phyloP scores from a whole-genome alignment of 2,329 filamentous ascomycete genomes.

The Cladosporium sp. region DNA sequence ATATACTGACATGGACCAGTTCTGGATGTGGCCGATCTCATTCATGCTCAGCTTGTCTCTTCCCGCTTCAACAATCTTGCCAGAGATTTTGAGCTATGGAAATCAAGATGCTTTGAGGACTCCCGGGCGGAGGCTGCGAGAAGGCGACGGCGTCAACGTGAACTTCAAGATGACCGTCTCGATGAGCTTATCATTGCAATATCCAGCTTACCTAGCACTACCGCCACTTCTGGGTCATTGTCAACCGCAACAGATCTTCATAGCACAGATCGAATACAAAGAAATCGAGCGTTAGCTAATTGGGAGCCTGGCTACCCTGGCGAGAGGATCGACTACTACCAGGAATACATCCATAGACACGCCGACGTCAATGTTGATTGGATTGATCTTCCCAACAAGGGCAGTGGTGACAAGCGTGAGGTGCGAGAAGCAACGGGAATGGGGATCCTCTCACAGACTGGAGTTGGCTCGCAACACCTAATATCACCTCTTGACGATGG shows the following conservation, averaged over 20 bases:
- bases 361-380: constrained; percentile 71
- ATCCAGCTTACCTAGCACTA: constrained; percentile 19
- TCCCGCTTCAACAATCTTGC: constrained; percentile 61
- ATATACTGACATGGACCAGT: constrained; percentile 39
- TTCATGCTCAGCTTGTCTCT: constrained; percentile 66
- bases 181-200: constrained; percentile 39
- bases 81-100: constrained; percentile 75
- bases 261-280: constrained; percentile 19
- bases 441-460: constrained; percentile 58
- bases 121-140: constrained; percentile 64
- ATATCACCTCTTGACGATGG: constrained; percentile 81
- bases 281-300: constrained; percentile 61
- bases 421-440: constrained; percentile 67
- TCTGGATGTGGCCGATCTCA: constrained; percentile 61
- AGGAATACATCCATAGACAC: constrained; percentile 80
- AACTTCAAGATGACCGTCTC: constrained; percentile 40
- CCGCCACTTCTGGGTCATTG: neutral
- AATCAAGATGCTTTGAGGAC: constrained; percentile 65
- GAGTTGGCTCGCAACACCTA: constrained; percentile 55
- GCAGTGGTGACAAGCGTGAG: constrained; percentile 39
- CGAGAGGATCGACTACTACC: constrained; percentile 78
- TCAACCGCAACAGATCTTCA: constrained; percentile 15
- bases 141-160: constrained; percentile 43
- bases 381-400: constrained; percentile 59
- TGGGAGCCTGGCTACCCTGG: constrained; percentile 76